Base-by-base conservation (phyloP, 192 early-diverging fungal species). In the Coemansia sp. region DNA sequence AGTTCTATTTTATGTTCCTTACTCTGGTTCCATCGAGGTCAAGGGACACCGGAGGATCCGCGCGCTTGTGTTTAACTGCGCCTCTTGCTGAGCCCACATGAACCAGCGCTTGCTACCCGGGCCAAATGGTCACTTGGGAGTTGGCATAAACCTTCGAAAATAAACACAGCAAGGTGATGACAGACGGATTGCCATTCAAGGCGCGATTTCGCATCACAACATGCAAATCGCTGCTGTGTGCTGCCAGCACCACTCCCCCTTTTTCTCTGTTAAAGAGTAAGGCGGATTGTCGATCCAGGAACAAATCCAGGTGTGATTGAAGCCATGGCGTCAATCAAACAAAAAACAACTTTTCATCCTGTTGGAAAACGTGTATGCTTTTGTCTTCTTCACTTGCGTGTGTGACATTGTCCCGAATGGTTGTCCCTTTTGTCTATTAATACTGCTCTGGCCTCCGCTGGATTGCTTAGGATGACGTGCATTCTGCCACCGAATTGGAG, bases 301-400 rank as follows among this genome's bases (percentile, higher is more conserved):
- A 60, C 57, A 34, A 60, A 60, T 34, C 33, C 13, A 60, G 57
- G 31, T 60, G 29, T 31, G 16, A 34, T 33, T 60, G 57, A 60
- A 60, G 33, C 31, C 33, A 36, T 16, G 31, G 57, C 57, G 18
- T 31, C 16, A 16, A 60, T 1, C 24, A 27, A 27, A 24, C 24
- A 60, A 27, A 55, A 60, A 60, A 60, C 57, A 60, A 33, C 57
- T 60, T 60, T 60, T 60, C 31, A 33, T 60, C 57, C 57, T 60
- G 57, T 34, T 60, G 29, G 49, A 2, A 1, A 51, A 20, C 49
- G 20, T 22, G 49, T 22, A 20, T 51, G 49, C 11, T 20, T 22
- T 7, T 20, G 6, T 22, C 49, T 51, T 51, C 49, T 51, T 3
- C 42, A 5, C 13, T 44, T 20, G 9, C 22, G 22, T 22, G n/a